Conservation (phyloP, 768 basidiomycete genomes). For the Suillus clintonianus region DNA sequence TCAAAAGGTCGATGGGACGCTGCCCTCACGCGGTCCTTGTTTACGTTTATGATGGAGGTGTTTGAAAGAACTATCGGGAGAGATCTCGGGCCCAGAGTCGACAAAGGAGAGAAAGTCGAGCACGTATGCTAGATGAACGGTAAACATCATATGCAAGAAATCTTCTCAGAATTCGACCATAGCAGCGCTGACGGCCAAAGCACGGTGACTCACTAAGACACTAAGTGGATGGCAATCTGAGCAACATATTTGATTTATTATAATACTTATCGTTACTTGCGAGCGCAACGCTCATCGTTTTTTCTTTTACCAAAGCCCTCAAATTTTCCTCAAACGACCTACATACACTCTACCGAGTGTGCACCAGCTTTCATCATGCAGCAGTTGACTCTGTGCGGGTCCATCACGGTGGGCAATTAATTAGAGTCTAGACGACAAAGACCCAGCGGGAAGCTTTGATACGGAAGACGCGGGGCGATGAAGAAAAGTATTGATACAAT, state of each 20-base stretch:
- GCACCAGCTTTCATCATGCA: not conserved
- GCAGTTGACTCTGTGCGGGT: not conserved
- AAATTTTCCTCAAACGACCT: not conserved
- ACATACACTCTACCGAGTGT: not conserved
- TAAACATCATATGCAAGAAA: not conserved
- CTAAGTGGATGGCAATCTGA: too few relatives aligned
- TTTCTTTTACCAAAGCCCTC: too few relatives aligned
- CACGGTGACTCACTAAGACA: too few relatives aligned
- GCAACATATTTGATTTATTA: too few relatives aligned
- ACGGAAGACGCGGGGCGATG: not conserved
- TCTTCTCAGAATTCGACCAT: not conserved
- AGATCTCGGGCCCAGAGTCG: constrained; percentile 73
- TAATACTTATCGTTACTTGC: too few relatives aligned
- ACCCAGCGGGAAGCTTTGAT: not conserved
- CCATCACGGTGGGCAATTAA: not conserved
- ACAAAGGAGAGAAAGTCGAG: constrained; percentile 51
- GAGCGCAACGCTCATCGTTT: too few relatives aligned
- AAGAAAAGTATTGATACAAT: constrained; percentile 4
- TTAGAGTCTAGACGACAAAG: too few relatives aligned
- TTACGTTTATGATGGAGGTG: constrained; percentile 88
- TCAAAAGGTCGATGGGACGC: constrained; percentile 97
- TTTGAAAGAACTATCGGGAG: constrained; percentile 87
- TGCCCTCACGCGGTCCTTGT: constrained; percentile 78
- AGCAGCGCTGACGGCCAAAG: too few relatives aligned
- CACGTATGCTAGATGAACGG: constrained; percentile 61